A percentile compares a stretch with the other conserved stretches of the same genome.
These are phyloP conservation scores for Pseudogymnoascus verrucosus DNA, from an alignment of 2,329 filamentous ascomycete genomes.

Conservation along the genomic window DNA sequence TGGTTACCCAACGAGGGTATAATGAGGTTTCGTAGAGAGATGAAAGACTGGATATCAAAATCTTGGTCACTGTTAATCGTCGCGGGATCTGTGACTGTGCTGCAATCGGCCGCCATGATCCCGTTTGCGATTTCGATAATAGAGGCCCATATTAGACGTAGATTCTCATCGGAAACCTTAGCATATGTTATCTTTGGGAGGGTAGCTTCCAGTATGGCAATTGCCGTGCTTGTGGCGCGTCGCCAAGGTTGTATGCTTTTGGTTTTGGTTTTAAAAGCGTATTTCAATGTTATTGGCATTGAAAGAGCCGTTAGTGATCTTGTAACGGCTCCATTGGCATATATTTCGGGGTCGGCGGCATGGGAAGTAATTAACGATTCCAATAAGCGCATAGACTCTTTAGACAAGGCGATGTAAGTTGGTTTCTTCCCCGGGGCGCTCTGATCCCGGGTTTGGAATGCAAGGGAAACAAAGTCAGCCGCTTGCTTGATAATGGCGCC, in stretches of 20 bases:
- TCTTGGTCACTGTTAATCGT: slow-evolving; percentile 53
- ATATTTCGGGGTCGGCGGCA: slow-evolving; percentile 57
- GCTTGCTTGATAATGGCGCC: slow-evolving; percentile 61
- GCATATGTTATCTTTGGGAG: slow-evolving; percentile 50
- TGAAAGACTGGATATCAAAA: slow-evolving; percentile 74
- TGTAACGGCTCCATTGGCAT: slow-evolving; percentile 58
- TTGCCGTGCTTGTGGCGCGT: slow-evolving; percentile 62
- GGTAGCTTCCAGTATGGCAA: slow-evolving; percentile 60
- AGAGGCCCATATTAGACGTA: slow-evolving; percentile 59
- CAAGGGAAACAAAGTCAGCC: slow-evolving; percentile 62
- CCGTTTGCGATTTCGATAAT: slow-evolving; percentile 59
- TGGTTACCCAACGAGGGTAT: slow-evolving; percentile 63
- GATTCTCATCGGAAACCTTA: slow-evolving; percentile 38
- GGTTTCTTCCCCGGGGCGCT: slow-evolving; percentile 38
- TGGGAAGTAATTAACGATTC: slow-evolving; percentile 52
- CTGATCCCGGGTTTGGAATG: slow-evolving; percentile 42
- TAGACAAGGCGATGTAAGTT: slow-evolving; percentile 85
- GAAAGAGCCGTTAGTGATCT: slow-evolving; percentile 59
- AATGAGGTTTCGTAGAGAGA: slow-evolving; percentile 60
- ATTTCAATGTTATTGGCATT: slow-evolving; percentile 69
- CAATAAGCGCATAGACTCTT: slow-evolving; percentile 66
- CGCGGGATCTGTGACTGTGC: slow-evolving; percentile 30
- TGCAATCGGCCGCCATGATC: slow-evolving; percentile 59
- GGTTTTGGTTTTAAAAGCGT: slow-evolving; percentile 64
- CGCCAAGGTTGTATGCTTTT: slow-evolving; percentile 70